Base-by-base conservation (phyloP, 805 yeast species). In the Suhomyces kilbournensis region DNA sequence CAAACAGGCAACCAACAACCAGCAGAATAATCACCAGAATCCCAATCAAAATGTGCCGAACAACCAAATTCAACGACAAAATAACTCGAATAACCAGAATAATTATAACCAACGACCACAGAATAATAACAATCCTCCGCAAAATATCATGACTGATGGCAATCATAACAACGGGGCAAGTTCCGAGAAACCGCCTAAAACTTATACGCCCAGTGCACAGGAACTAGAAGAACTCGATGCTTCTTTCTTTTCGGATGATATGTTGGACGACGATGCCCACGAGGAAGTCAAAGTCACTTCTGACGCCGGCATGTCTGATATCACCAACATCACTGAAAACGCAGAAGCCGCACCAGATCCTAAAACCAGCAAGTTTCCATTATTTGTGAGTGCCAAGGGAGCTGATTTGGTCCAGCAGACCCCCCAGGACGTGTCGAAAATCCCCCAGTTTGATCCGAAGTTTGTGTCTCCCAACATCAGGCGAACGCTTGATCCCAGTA, bases 361-460 rank as follows among this genome's bases (percentile, higher is more conserved):
- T n/a, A 45, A 23, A 9, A 25, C 52, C 3, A 15, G 20, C 7
- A 42, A 43, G 8, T 49, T 52, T 4, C 52, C 55, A 4, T 25
- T 78, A 1, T 86, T 86, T 69, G 85, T 84, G 39, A 79, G 84
- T 49, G 90, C 91, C 1, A 81, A 80, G 57, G 81, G 79, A 8
- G 91, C 91, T 0, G 80, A 80, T 34, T 70, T 77, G 8, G 66
- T 86, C 7, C 85, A 79, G 55, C 26, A 42, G 30, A 14, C 22
- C 19, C 71, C 71, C 4, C 66, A 67, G 3, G 74, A 72, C 2
- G 68, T 74, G 48, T 65, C 77, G n/a, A 83, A 77, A 57, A 78
- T 85, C 46, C 83, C 88, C 0, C 81, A 78, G 48, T 81, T 77
- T 56, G 80, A 83, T 54, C 66, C 75, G 38, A 62, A 80, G 79